Base-by-base conservation (phyloP, 192 early-diverging fungal species). In the Podila minutissima region DNA sequence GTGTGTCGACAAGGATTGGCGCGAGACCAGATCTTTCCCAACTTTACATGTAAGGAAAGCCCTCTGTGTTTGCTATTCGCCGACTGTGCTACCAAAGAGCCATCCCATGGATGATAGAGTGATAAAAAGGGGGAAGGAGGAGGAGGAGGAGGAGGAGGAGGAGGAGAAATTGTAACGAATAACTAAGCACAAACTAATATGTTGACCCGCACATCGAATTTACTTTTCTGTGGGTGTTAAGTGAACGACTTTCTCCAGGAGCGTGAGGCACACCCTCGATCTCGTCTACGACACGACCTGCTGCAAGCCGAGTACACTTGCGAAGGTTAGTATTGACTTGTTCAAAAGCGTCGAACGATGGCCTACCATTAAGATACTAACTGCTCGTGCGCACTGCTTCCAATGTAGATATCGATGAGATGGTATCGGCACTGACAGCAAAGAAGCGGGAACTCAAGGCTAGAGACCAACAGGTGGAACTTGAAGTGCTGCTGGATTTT, bases 11-110 rank as follows among this genome's bases (percentile, higher is more conserved):
- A 82, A 15, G 48, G 85, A 37, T 71, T 97, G 17, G 84, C 69
- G 37, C 64, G 83, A 32, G 87, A 90, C 72, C 88, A 96, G 69
- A 94, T 96, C 55, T 95, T 87, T 69, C 96, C 96, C 17, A 97
- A 96, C 82, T 95, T 94, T 76, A 82, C 88, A 72, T 73, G 92
- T 92, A 77, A 84, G 86, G 28, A 15, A 66, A 15, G 41, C 41
- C 41, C 41, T 46, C 13, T 46, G 12, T 46, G 41, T 17, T 46
- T 46, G 12, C 41, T 46, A 46, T 46, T 46, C 41, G 41, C 7
- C 9, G 10, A 37, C 35, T 10, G 9, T 37, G 35, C 41, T 46
- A 46, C 15, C 41, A 46, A 46, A 46, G 35, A 37, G 41, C 41
- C 41, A 46, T 46, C 13, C 41, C 41, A 46, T 0, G 12, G 41